phyloP scores from a whole-genome alignment of 495 filamentous ascomycete species.

The Hypoxylon fuscum region DNA sequence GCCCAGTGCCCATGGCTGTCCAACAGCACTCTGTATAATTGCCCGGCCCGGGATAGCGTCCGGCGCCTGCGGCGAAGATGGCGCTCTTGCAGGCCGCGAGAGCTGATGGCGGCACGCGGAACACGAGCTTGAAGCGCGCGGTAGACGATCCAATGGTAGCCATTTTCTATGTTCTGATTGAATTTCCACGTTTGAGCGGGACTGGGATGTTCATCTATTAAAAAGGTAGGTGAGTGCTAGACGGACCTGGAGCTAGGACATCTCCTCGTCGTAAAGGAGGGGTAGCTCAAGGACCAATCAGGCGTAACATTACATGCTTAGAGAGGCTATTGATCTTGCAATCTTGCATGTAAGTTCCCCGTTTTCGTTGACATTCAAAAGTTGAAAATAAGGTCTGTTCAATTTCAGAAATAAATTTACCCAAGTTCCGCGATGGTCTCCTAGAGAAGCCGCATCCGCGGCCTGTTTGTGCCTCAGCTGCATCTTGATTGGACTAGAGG shows the following conservation, averaged over 20 bases:
- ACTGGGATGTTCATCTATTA: too few relatives aligned
- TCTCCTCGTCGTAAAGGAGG: constrained; percentile 11
- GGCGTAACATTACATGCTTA: neutral
- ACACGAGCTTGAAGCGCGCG: constrained; percentile 63
- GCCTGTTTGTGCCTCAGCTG: constrained; percentile 7
- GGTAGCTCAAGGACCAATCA: constrained; percentile 15
- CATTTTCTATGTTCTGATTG: too few relatives aligned
- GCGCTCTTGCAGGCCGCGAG: constrained; percentile 62
- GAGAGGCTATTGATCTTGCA: neutral
- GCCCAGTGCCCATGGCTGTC: constrained; percentile 62
- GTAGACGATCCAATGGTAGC: constrained; percentile 6
- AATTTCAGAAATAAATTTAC: constrained; percentile 3
- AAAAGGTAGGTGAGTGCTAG: constrained; percentile 1
- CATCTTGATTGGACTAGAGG: constrained; percentile 7
- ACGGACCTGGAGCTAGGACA: constrained; percentile 11
- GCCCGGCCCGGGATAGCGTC: constrained; percentile 61
- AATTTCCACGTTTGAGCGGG: too few relatives aligned
- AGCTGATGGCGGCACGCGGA: constrained; percentile 59
- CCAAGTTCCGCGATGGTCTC: constrained; percentile 1
- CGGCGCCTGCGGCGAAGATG: constrained; percentile 67
- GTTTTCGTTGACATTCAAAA: neutral
- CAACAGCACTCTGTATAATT: constrained; percentile 69
- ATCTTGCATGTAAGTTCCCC: neutral
- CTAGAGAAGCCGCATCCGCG: neutral
- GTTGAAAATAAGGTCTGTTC: constrained; percentile 7